Evolutionary conservation across 2,329 filamentous ascomycete species (phyloP).

Genomic region (Fusarium buharicum): DNA sequence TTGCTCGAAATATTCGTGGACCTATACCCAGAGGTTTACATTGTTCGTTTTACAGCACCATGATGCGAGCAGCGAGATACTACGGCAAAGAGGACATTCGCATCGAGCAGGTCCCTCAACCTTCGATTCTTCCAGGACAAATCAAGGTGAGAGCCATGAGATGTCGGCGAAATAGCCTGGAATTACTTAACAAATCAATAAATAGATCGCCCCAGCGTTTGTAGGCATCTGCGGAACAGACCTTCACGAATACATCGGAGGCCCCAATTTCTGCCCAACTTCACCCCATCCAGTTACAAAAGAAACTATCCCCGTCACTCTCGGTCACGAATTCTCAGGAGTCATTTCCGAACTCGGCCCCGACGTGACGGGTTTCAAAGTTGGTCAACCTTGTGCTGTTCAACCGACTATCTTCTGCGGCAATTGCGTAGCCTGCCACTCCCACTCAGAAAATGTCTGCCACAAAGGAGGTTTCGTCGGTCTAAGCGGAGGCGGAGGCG

Average conservation of each 20-base stretch:
- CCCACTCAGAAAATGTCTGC: constrained; percentile 67
- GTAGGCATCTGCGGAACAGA: constrained; percentile 62
- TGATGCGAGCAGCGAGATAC: constrained; percentile 67
- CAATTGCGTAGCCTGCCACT: constrained; percentile 64
- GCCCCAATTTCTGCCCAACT: constrained; percentile 52
- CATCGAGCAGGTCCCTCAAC: constrained; percentile 61
- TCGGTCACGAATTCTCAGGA: constrained; percentile 74
- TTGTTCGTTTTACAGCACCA: constrained; percentile 43
- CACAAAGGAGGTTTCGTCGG: constrained; percentile 54
- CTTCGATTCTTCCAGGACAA: constrained; percentile 60
- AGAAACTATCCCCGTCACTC: constrained; percentile 65
- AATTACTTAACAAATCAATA: background rate
- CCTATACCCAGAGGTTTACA: background rate
- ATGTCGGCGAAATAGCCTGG: rapidly evolving
- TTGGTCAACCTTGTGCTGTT: constrained; percentile 68
- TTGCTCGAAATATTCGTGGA: constrained; percentile 1
- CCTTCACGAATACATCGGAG: constrained; percentile 48
- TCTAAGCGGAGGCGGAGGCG: constrained; percentile 60
- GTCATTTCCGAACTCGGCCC: constrained; percentile 67
- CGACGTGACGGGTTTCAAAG: constrained; percentile 57
- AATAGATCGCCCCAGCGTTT: constrained; percentile 48
- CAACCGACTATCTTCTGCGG: constrained; percentile 70
- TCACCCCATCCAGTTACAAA: constrained; percentile 69
- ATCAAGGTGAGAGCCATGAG: constrained; percentile 48
- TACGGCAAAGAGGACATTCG: constrained; percentile 66